Percentiles rank a stretch among this genome's conserved stretches.
Evolutionary conservation across 2,329 filamentous ascomycete genomes (phyloP).

Genomic region (Cordyceps cateniannulata): DNA sequence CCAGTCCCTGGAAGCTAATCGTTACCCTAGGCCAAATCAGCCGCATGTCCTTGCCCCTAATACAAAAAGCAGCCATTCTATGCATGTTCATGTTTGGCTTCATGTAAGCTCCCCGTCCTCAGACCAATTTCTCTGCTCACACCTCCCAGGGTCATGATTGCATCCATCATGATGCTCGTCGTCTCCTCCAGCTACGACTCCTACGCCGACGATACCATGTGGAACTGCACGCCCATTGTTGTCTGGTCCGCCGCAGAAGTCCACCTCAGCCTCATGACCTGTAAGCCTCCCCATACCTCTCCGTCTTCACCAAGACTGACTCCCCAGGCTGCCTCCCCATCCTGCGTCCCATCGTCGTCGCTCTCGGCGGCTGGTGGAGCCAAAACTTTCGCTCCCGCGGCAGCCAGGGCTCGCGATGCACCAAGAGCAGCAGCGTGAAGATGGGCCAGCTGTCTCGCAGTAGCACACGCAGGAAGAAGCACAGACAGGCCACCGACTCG

Average conservation of each 20-base stretch:
- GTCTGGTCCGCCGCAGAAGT: slow-evolving; percentile 10
- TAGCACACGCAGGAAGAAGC: not conserved
- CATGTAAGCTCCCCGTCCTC: not conserved
- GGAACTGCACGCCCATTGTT: slow-evolving; percentile 9
- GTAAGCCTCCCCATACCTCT: not conserved
- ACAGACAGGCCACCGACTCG: not conserved
- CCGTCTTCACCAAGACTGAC: too few relatives aligned
- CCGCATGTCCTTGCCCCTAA: not conserved
- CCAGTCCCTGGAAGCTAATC: too few relatives aligned
- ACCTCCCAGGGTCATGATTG: slow-evolving; percentile 8
- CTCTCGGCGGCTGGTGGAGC: slow-evolving; percentile 10
- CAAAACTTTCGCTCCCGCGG: not conserved
- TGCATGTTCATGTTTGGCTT: slow-evolving; percentile 13
- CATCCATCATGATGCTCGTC: slow-evolving; percentile 12
- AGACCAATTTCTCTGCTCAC: not conserved
- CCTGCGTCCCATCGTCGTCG: not conserved
- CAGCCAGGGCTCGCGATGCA: too few relatives aligned
- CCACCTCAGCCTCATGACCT: slow-evolving; percentile 12
- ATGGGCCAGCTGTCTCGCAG: not conserved
- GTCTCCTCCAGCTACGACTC: slow-evolving; percentile 10
- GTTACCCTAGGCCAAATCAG: slow-evolving; percentile 2
- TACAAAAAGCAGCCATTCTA: slow-evolving; percentile 7
- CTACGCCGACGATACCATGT: slow-evolving; percentile 10
- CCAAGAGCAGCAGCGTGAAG: not conserved
- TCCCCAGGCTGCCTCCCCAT: not conserved